phyloP scores from a whole-genome alignment of 2,329 filamentous ascomycete species.

The Trichophyton equinum region DNA sequence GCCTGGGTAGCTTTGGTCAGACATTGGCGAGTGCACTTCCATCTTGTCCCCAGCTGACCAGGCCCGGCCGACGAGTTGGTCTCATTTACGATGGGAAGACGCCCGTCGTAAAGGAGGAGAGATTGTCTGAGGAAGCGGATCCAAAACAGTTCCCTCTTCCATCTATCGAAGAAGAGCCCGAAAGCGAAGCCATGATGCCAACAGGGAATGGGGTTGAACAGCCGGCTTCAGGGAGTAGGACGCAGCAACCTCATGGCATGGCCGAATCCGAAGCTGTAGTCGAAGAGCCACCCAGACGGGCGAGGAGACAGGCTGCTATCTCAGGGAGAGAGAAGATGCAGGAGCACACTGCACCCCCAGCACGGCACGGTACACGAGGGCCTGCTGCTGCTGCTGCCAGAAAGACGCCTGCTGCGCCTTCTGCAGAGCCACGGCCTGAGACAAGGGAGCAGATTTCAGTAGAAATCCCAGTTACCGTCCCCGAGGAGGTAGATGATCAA shows the following conservation, averaged over 20 bases:
- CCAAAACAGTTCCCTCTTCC: not conserved
- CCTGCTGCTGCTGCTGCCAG: not conserved
- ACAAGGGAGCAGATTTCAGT: not conserved
- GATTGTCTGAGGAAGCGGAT: not conserved
- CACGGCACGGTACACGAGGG: not conserved
- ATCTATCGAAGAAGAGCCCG: not conserved
- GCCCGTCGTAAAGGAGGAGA: not conserved
- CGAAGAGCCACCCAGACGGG: not conserved
- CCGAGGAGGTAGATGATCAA: not conserved
- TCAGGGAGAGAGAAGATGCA: not conserved
- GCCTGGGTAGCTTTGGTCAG: not conserved
- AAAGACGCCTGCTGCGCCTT: not conserved
- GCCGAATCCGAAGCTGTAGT: not conserved
- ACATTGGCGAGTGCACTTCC: not conserved
- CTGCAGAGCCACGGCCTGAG: not conserved
- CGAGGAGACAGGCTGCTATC: constrained; percentile 3
- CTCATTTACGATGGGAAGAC: not conserved
- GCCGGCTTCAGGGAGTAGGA: not conserved
- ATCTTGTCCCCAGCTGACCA: constrained; percentile 7
- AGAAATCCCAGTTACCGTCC: not conserved
- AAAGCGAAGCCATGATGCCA: not conserved
- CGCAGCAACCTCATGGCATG: not conserved
- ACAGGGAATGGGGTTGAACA: not conserved
- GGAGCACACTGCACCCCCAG: not conserved
- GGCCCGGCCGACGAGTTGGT: constrained; percentile 6